Evolutionary conservation across 2,329 filamentous ascomycete species (phyloP), one percentile per base, ranked within the genome.

Genomic region (Nothophoma quercina): DNA sequence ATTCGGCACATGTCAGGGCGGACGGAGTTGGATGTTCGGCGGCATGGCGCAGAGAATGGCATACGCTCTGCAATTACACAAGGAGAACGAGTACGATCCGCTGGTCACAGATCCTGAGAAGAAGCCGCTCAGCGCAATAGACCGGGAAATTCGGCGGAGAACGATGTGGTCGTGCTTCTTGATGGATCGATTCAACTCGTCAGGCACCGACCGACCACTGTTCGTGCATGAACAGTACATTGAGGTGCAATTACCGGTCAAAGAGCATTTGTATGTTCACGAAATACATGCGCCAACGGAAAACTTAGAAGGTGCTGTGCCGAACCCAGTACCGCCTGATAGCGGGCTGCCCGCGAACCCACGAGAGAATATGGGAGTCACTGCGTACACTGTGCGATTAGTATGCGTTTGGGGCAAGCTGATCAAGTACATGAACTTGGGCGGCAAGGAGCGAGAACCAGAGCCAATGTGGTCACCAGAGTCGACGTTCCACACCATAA

Each of bases 101-200:
- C 76, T 85, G 28, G 83, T 83, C n/a, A 79, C 82, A n/a, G 83
- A 84, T 32, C 81, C 83, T 16, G 78, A 78, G 29, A 80, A 83
- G 10, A 81, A 83, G 2, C 85, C 88, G 57, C 82, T 95, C 44
- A 96, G 91, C 69, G 95, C 95, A 63, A 91, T 93, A 13, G 95
- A 98, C 72, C 88, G 91, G 22, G 95, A 99, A 72, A 97, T 98
- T 46, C 85, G 95, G 55, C 82, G 95, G 62, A 85, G 95, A 50
- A 95, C 92, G 2, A 98, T 99, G 93, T 99, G 95, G 95, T 90
- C 93, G 10, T 98, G 93, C 70, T 96, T 96, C 68, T 75, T 97
- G 50, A 97, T 98, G 93, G 95, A 99, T 71, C 87, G 93, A 0
- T 97, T 97, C 79, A 97, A 96, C 75, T 97, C 93, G 0, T 97